Percentiles rank a stretch among this genome's conserved stretches.
Evolutionary conservation across 2,329 filamentous ascomycete species (phyloP).

Genomic region (Aspergillus niger): DNA sequence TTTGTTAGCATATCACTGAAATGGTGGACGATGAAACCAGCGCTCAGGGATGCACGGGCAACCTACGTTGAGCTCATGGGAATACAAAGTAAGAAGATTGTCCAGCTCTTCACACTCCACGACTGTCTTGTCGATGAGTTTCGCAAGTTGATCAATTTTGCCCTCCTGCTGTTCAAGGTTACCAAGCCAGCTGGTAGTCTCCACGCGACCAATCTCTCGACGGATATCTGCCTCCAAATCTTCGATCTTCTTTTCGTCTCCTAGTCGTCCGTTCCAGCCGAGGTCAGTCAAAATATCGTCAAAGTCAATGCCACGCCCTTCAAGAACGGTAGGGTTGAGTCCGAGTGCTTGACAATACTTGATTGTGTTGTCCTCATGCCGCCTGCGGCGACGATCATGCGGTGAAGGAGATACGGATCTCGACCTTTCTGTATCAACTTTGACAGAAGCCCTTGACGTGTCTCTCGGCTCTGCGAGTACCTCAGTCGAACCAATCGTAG

Average conservation of each 20-base stretch:
- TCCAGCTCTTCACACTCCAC: slow-evolving; percentile 95
- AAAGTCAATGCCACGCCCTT: slow-evolving; percentile 76
- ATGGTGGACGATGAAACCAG: background rate
- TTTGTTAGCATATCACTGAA: slow-evolving; percentile 25
- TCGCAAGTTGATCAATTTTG: slow-evolving; percentile 81
- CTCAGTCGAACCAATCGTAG: slow-evolving; percentile 28
- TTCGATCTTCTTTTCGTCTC: slow-evolving; percentile 74
- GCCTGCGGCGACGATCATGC: slow-evolving; percentile 59
- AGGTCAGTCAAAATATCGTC: slow-evolving; percentile 81
- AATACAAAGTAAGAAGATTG: slow-evolving; percentile 89
- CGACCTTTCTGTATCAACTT: slow-evolving; percentile 27
- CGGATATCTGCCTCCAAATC: slow-evolving; percentile 81
- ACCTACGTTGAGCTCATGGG: slow-evolving; percentile 85
- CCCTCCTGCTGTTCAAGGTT: slow-evolving; percentile 85
- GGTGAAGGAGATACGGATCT: slow-evolving; percentile 42
- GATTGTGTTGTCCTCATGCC: slow-evolving; percentile 71
- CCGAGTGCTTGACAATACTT: slow-evolving; percentile 78
- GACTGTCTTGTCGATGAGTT: slow-evolving; percentile 84
- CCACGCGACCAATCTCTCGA: slow-evolving; percentile 83
- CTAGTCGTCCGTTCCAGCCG: slow-evolving; percentile 80
- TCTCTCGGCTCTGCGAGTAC: slow-evolving; percentile 25
- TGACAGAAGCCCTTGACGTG: slow-evolving; percentile 25
- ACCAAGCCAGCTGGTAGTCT: slow-evolving; percentile 89
- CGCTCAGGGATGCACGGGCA: background rate
- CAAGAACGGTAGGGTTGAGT: slow-evolving; percentile 74